phyloP scores from a whole-genome alignment of 352 stramenopile species.

The Phytophthora idaei region DNA sequence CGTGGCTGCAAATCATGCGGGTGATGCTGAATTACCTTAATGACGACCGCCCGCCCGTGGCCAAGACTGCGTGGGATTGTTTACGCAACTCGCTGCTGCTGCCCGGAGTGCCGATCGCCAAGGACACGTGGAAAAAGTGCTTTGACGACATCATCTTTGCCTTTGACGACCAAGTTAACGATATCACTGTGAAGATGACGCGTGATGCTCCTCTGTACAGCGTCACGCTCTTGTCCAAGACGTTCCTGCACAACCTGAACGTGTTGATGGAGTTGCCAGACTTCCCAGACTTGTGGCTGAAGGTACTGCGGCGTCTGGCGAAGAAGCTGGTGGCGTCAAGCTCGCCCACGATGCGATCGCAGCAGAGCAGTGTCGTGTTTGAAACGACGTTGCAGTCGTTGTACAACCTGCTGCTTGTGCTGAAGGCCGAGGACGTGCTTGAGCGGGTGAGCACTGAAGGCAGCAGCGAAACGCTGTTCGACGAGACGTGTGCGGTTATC shows the following conservation, averaged over 20 bases:
- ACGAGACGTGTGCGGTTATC: conserved; percentile 76
- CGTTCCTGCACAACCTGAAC: conserved; percentile 84
- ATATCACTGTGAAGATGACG: conserved; percentile 53
- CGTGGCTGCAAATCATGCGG: conserved; percentile 86
- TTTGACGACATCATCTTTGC: conserved; percentile 90
- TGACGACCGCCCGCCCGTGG: conserved; percentile 75
- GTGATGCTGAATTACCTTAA: conserved; percentile 87
- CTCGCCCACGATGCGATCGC: conserved; percentile 35
- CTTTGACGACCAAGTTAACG: conserved; percentile 83
- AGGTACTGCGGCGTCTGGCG: conserved; percentile 71
- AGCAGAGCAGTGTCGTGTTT: conserved; percentile 71
- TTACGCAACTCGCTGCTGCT: conserved; percentile 83
- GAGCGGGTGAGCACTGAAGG: conserved; percentile 50
- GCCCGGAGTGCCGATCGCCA: conserved; percentile 67
- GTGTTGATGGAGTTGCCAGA: conserved; percentile 68
- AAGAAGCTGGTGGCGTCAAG: conserved; percentile 65
- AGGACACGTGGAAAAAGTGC: conserved; percentile 82
- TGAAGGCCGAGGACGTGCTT: conserved; percentile 81
- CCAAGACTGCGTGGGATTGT: conserved; percentile 86
- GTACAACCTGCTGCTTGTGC: conserved; percentile 85
- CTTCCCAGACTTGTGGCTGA: conserved; percentile 80
- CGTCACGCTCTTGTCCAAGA: conserved; percentile 86
- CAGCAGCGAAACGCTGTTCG: conserved; percentile 61
- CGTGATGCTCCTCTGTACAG: conserved; percentile 81
- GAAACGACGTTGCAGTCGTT: conserved; percentile 88